These are phyloP conservation scores for Fusarium humuli DNA, from an alignment of 2,329 filamentous ascomycete species.

Conservation along the genomic window DNA sequence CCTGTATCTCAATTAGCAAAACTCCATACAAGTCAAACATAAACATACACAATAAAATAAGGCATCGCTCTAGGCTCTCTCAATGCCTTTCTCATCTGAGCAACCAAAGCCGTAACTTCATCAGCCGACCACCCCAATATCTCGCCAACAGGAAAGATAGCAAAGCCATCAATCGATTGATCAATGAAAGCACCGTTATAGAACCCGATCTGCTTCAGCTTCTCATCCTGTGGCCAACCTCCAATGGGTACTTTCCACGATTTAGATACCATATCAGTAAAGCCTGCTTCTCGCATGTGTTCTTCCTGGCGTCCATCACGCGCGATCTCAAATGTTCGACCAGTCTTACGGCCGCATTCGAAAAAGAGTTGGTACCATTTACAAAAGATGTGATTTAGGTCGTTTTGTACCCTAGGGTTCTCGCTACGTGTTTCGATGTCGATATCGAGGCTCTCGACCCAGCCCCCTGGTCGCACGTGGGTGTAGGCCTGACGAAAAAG, in stretches of 20 bases:
- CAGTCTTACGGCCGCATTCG: conserved; percentile 44
- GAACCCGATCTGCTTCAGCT: conserved; percentile 30
- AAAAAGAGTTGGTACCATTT: conserved; percentile 36
- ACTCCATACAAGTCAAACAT: background rate
- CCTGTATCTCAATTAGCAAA: background rate
- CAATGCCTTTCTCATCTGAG: conserved; percentile 29
- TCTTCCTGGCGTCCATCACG: conserved; percentile 36
- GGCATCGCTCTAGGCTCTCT: conserved; percentile 3
- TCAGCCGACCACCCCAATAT: conserved; percentile 33
- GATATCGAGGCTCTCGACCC: conserved; percentile 36
- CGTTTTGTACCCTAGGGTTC: conserved; percentile 20
- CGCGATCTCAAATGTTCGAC: conserved; percentile 44
- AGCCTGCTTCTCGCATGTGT: conserved; percentile 38
- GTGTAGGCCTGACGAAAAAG: conserved; percentile 64
- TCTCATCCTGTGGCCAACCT: conserved; percentile 34
- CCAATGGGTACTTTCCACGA: conserved; percentile 30
- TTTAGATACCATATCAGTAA: conserved; percentile 27
- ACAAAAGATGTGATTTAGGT: conserved; percentile 34
- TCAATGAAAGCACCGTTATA: conserved; percentile 31
- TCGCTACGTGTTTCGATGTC: conserved; percentile 38
- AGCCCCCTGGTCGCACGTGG: conserved; percentile 57
- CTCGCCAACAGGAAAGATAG: conserved; percentile 25
- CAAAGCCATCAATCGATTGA: conserved; percentile 31
- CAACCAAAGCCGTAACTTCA: conserved; percentile 26
- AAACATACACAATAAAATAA: background rate